Evolutionary conservation across 768 basidiomycete species (phyloP).

Genomic region (Mycena leptocephala): DNA sequence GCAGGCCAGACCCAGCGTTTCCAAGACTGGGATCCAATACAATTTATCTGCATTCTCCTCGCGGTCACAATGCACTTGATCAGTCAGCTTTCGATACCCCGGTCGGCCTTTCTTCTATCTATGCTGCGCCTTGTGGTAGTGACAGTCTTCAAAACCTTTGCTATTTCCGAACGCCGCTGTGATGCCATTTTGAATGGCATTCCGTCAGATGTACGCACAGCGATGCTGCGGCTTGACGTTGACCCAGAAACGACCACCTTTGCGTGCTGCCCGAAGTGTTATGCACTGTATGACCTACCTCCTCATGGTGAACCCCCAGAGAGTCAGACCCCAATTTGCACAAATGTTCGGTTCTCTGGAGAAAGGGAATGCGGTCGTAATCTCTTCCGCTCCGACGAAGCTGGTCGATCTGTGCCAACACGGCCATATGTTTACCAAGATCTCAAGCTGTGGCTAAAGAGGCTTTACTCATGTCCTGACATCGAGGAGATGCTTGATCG

Average conservation of each 20-base stretch:
- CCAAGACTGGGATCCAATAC: slow-evolving; percentile 1
- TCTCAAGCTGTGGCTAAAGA: neutral
- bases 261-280: slow-evolving; percentile 1
- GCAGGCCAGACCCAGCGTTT: neutral
- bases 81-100: neutral
- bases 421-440: slow-evolving; percentile 8
- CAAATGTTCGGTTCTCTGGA: neutral
- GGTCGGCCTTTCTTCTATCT: neutral
- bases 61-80: neutral
- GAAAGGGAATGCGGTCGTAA: neutral
- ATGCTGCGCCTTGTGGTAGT: neutral
- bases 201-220: slow-evolving; percentile 4
- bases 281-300: neutral
- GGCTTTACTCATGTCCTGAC: slow-evolving; percentile 6
- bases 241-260: slow-evolving; percentile 6
- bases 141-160: neutral
- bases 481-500: slow-evolving; percentile 1
- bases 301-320: neutral
- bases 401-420: neutral
- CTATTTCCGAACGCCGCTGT: neutral
- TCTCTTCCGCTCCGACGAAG: neutral
- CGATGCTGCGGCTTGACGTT: neutral
- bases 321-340: neutral
- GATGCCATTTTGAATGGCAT: slow-evolving; percentile 3
- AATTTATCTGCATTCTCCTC: neutral